Percentiles rank a stretch among this genome's conserved stretches.
Conservation (phyloP, 805 yeast species). For the Ogataea trehaloabstinens region DNA sequence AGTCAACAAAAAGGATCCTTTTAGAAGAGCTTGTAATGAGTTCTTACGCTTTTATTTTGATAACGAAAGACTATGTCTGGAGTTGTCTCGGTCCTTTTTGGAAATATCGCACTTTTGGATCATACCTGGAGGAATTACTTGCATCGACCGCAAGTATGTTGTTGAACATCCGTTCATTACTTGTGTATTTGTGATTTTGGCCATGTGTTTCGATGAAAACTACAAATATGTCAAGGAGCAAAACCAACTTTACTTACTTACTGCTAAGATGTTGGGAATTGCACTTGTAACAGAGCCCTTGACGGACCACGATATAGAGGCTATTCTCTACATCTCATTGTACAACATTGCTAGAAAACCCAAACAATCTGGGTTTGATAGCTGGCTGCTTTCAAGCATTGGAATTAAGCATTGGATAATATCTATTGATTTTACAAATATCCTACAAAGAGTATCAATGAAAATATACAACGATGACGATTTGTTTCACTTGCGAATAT, state of each 20-base stretch:
- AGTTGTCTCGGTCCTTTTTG: slow-evolving; percentile 46
- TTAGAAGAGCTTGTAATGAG: slow-evolving; percentile 37
- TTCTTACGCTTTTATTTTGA: slow-evolving; percentile 46
- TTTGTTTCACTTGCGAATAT: slow-evolving; percentile 52
- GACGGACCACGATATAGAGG: slow-evolving; percentile 60
- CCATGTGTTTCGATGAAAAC: slow-evolving; percentile 56
- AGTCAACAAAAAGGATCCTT: slow-evolving; percentile 29
- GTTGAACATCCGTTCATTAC: slow-evolving; percentile 51
- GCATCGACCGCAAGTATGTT: slow-evolving; percentile 45
- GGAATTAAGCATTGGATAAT: slow-evolving; percentile 49
- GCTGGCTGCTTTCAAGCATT: slow-evolving; percentile 50
- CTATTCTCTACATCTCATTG: slow-evolving; percentile 51
- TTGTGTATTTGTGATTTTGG: slow-evolving; percentile 50
- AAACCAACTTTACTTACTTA: slow-evolving; percentile 44
- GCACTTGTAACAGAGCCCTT: slow-evolving; percentile 51
- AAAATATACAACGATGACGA: slow-evolving; percentile 34
- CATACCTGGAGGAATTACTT: slow-evolving; percentile 58
- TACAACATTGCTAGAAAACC: slow-evolving; percentile 56
- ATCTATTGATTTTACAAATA: slow-evolving; percentile 43
- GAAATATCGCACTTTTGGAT: slow-evolving; percentile 59
- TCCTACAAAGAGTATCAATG: slow-evolving; percentile 36
- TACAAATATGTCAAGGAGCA: slow-evolving; percentile 48
- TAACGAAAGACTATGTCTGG: slow-evolving; percentile 42
- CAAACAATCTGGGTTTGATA: slow-evolving; percentile 49
- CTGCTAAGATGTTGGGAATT: slow-evolving; percentile 47